Evolutionary conservation across 805 yeast species (phyloP), one percentile per base, ranked within the genome.

Genomic region (Isabelozyma heimii): DNA sequence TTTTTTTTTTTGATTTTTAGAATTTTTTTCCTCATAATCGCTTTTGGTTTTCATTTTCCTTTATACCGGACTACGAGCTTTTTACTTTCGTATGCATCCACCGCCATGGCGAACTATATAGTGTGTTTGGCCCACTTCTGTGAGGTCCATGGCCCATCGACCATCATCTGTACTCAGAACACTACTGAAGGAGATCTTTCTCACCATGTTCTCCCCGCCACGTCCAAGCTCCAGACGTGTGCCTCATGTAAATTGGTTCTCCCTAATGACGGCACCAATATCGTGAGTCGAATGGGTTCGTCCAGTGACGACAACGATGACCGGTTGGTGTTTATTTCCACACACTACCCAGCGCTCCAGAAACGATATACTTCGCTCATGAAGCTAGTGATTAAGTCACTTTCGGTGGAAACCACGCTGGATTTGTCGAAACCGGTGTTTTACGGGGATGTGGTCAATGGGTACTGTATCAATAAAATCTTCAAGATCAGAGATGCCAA

Each of bases 131-230:
- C 89, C 0, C 92, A 87, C 60, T 87, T 87, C 63, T 87, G 92
- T 63, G 92, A 87, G 64, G 76, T 82, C 17, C 91, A 87, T 60
- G 92, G 92, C 0, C 91, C 92, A 0, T 72, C 83, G 10, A 77
- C 83, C 39, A 70, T 87, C 1, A 65, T 84, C 60, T 85, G 88
- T 53, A 84, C 91, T 0, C 89, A 84, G 55, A 54, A 62, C 24
- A 58, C 64, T 2, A 47, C 61, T 1, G 51, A 48, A 2, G 58
- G 53, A 9, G 46, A 53, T n/a, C 45, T 58, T 6, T 53, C 61
- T 24, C 59, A 60, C 39, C 53, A 67, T 40, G 47, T 68, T 8
- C 62, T 77, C 33, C 71, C 78, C 44, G 59, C 75, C 74, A 38
- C 72, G 16, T 49, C 72, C 20, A 75, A 54, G 73, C 74, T 56